A percentile compares a stretch with the other conserved stretches of the same genome.
Evolutionary conservation across 192 early-diverging fungal genomes (phyloP).

Genomic region (Glomus cerebriforme): DNA sequence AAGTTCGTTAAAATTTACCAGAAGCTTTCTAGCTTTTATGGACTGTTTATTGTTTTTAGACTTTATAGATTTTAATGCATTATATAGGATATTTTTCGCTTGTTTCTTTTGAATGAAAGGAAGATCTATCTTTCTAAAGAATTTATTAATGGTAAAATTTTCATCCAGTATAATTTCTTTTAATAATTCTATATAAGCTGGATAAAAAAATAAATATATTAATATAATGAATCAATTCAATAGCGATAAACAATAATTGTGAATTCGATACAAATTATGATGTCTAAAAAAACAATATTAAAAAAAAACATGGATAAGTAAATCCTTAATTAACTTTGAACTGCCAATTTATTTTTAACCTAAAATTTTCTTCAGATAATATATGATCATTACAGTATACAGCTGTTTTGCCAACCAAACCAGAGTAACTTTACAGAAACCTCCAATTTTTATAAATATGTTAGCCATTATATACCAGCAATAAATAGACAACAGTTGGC

Average conservation of each 20-base stretch:
- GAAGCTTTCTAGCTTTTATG: slow-evolving; percentile 10
- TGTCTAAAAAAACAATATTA: slow-evolving; percentile 24
- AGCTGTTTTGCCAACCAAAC: not conserved
- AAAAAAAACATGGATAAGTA: not conserved
- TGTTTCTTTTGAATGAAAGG: slow-evolving; percentile 24
- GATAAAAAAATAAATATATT: slow-evolving; percentile 27
- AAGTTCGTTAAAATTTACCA: slow-evolving; percentile 30
- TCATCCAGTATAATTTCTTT: slow-evolving; percentile 29
- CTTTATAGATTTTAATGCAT: slow-evolving; percentile 10
- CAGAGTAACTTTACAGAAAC: too few relatives aligned
- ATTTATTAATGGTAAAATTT: slow-evolving; percentile 22
- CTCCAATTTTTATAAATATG: too few relatives aligned
- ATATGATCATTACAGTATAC: slow-evolving; percentile 22
- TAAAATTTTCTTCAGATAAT: slow-evolving; percentile 29
- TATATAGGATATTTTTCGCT: slow-evolving; percentile 17
- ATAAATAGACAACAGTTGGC: too few relatives aligned
- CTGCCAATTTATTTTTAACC: slow-evolving; percentile 21
- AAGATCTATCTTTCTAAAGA: slow-evolving; percentile 25
- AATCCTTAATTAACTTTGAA: slow-evolving; percentile 3
- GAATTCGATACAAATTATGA: slow-evolving; percentile 18
- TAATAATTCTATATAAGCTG: slow-evolving; percentile 29
- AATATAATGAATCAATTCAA: slow-evolving; percentile 24
- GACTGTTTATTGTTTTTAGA: slow-evolving; percentile 23
- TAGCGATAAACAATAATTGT: slow-evolving; percentile 9
- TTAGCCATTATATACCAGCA: too few relatives aligned